phyloP scores from a whole-genome alignment of 371 early-diverging fungal genomes.

The Syncephalastrum racemosum region DNA sequence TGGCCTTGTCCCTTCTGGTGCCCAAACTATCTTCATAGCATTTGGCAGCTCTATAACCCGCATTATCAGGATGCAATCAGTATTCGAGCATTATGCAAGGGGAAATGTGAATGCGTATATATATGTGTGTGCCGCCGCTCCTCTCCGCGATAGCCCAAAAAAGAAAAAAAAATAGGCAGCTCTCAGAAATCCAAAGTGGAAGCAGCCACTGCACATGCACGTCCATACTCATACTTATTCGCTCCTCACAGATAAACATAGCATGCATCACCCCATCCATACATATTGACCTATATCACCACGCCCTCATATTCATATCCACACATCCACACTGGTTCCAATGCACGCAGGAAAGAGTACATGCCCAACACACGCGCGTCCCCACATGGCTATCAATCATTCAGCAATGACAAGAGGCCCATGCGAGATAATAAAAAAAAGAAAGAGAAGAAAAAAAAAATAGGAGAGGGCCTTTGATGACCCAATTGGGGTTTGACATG shows the following conservation, averaged over 20 bases:
- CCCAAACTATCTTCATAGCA: slow-evolving; percentile 71
- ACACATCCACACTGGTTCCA: no score
- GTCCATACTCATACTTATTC: no score
- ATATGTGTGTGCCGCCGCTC: neutral
- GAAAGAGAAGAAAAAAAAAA: slow-evolving; percentile 9
- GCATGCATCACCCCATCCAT: no score
- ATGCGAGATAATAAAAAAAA: neutral
- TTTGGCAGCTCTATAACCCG: slow-evolving; percentile 47
- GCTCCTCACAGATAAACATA: no score
- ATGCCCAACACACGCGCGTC: no score
- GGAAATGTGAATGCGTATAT: neutral
- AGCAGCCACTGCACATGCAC: slow-evolving; percentile 1
- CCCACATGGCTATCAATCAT: no score
- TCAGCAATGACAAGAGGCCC: neutral
- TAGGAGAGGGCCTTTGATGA: neutral
- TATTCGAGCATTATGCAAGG: slow-evolving; percentile 7
- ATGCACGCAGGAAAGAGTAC: no score
- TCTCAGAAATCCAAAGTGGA: slow-evolving; percentile 6
- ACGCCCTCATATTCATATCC: no score
- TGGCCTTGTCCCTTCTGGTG: slow-evolving; percentile 49
- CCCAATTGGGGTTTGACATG: neutral
- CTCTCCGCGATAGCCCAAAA: neutral
- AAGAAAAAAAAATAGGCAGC: slow-evolving; percentile 4
- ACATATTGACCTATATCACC: no score
- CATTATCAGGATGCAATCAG: slow-evolving; percentile 1